Base-by-base conservation (phyloP, 2,329 filamentous ascomycete genomes). In the Colletotrichum agaves region DNA sequence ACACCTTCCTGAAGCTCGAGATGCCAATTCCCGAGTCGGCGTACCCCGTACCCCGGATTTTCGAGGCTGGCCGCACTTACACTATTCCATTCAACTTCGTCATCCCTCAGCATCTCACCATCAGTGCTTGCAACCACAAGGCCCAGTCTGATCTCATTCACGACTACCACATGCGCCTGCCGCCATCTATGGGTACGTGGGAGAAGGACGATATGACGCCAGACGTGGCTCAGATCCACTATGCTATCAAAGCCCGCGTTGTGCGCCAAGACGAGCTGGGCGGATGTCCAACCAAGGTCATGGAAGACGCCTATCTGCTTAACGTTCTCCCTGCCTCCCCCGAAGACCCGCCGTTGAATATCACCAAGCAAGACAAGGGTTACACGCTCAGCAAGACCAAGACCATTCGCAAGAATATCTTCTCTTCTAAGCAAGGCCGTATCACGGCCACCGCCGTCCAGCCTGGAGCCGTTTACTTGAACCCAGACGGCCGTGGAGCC, bases 11-110 rank as follows among this genome's bases (percentile, higher is more conserved):
- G 72, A 87, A 87, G 78, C 77, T 87, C 68, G 78, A 80, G 61
- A 87, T 88, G 82, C 86, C 86, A 10, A 78, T 88, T 19, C 73
- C 78, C 11, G 78, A 80, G n/a, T 78, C 80, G 1, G 73, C 78
- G 6, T 83, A 88, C 60, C 86, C 86, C 2, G 75, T 76, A 7
- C 77, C 82, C 19, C 78, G 81, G 37, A 72, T 86, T 33, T 83
- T 88, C 67, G 78, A 83, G 74, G 78, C 81, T n/a, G 84, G 81
- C 2, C 75, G 75, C 70, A 80, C 79, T 27, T 86, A 87, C 75
- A 80, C 73, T 13, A 75, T 89, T 23, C 86, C 86, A n/a, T 87
- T 89, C 78, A 77, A 86, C 77, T 89, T 89, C 70, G 83, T 88
- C 65, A 82, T 89, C 15, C 87, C 87, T n/a, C 79, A 80, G 70